Evolutionary conservation across 371 early-diverging fungal genomes (phyloP), one percentile per base, ranked within the genome.

Genomic region (Synchytrium microbalum): DNA sequence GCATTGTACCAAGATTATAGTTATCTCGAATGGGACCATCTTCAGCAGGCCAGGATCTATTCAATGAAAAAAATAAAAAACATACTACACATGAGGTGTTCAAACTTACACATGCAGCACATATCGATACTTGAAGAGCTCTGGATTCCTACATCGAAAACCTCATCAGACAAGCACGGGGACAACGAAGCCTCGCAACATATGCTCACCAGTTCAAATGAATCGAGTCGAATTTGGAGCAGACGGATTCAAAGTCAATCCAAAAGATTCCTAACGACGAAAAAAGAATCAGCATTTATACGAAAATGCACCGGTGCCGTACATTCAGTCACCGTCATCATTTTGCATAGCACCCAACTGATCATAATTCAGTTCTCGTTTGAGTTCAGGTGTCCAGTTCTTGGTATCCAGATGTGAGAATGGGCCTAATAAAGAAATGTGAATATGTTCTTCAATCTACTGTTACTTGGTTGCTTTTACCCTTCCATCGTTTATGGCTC

Each of bases 171-270:
- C n/a, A n/a, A n/a, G n/a, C n/a, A n/a, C n/a, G n/a, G n/a, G n/a
- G n/a, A n/a, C n/a, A 60, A 30, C 10, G 26, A 58, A 63, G 31
- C 29, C 54, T 24, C 32, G 19, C 46, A 24, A 68, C 72, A n/a
- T n/a, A n/a, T n/a, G n/a, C n/a, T n/a, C n/a, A n/a, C n/a, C 93
- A 92, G 70, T 91, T 92, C 33, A 92, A 71, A 67, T 94, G 93
- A 32, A 92, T 87, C 0, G 91, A 89, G 30, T 89, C 87, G 64
- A 93, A 93, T 31, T 83, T 73, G 0, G 63, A 57, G 64, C 89
- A 88, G 0, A 92, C 84, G 2, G 91, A 90, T 27, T 86, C 89
- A 64, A 79, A 93, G 63, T 91, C 86, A 57, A 92, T 90, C 91
- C 92, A 91, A 67, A 92, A 91, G 2, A 91, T 77, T n/a, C 81